Base-by-base conservation (phyloP, 805 yeast genomes). In the Yarrowia deformans region DNA sequence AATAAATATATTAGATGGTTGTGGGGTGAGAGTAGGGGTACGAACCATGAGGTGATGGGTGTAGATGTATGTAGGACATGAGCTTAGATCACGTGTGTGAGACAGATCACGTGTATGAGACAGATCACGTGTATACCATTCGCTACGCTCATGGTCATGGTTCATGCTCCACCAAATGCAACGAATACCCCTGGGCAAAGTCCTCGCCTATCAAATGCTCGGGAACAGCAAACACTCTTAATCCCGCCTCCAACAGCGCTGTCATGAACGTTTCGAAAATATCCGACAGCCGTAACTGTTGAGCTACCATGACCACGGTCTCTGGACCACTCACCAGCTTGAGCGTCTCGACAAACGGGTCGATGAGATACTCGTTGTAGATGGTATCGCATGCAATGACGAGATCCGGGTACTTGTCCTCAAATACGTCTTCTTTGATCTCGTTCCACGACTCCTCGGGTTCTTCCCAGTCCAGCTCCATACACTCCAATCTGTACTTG, bases 351-450 rank as follows among this genome's bases (percentile, higher is more conserved):
- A 87, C 76, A 70, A 88, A 82, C 69, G 77, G 82, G 0, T 83
- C 83, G 3, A 88, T 81, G 52, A 89, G 76, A 72, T 79, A 88
- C 68, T 85, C 89, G 73, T 88, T 88, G 77, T 88, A 88, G 3
- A 88, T 81, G 7, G 90, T 84, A 74, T 88, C 93, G 72, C 88
- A 85, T 0, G 90, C 90, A 10, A 88, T 73, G 6, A 88, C 78
- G 52, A 60, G 81, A 77, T 70, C 85, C 88, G 29, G 61, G 48
- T 50, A 19, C 7, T 68, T 70, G 1, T 72, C 70, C 3, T 52
- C 70, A 0, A 68, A 66, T 16, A 73, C 63, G 6, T 34, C 60
- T 10, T 72, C 69, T 14, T 54, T 56, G 12, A 80, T 68, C 16
- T 73, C 76, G 23, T 69, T 69, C 35, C 74, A 23, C 0, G 84